Base-by-base conservation (phyloP, 2,329 filamentous ascomycete species). In the Graphilbum sp. region DNA sequence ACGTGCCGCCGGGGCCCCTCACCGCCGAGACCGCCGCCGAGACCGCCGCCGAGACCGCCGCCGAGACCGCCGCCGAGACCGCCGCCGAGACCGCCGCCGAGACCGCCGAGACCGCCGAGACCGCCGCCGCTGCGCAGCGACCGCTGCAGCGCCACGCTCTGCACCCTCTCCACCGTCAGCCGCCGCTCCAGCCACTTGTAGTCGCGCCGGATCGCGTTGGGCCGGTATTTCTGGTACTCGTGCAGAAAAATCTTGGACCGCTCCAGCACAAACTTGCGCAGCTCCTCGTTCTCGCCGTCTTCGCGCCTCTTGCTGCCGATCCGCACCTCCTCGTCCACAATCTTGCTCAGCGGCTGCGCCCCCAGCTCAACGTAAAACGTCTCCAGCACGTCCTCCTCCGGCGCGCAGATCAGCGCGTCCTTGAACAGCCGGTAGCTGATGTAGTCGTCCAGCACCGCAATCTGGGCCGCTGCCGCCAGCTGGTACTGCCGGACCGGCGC, bases 391-490 rank as follows among this genome's bases (percentile, higher is more conserved):
- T 96, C 90, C 51, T 98, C 90, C 54, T 94, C 83, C 0, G 90
- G 92, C 0, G 87, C 86, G 43, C 81, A 86, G 21, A 93, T 68
- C 23, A 98, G 66, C 44, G 75, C 73, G 37, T 85, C 74, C 52
- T 87, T 88, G 64, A 98, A 98, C 2, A 90, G 65, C 25, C 79
- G 78, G 54, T 88, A 94, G 50, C 81, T 86, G 49, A 84, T 81
- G 49, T 90, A 87, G 50, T 96, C 88, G 52, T 94, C 85, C 11
- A 87, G 63, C 39, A 93, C 70, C 32, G 90, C 77, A 48, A 90
- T 80, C 38, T 81, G 66, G 36, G 61, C 65, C 2, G 87, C 78
- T 25, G 71, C 63, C 1, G 79, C 78, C 29, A 98, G 69, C 45
- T 82, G 79, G 57, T 80, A 95, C 45, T 87, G 79, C 46, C 75